Conservation (phyloP, 2,329 filamentous ascomycete genomes). For the Macroventuria anomochaeta region DNA sequence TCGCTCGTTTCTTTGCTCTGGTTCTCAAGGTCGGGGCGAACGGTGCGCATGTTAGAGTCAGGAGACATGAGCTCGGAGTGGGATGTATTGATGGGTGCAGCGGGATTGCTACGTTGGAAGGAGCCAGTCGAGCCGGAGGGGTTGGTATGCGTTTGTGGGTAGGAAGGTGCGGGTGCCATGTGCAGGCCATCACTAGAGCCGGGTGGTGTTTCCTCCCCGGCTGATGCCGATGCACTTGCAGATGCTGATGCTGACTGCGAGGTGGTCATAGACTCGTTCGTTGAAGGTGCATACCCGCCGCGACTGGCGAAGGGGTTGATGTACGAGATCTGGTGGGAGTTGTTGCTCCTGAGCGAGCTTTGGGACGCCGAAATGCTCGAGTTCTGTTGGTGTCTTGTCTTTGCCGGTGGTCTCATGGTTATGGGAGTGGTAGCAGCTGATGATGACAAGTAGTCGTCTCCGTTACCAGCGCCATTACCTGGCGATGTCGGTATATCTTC, state of each 20-base stretch:
- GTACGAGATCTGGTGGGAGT: slow-evolving; percentile 32
- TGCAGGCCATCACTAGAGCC: slow-evolving; percentile 47
- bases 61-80: slow-evolving; percentile 25
- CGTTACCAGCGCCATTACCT: slow-evolving; percentile 27
- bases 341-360: slow-evolving; percentile 41
- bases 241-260: slow-evolving; percentile 40
- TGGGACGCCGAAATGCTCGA: slow-evolving; percentile 43
- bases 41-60: slow-evolving; percentile 33
- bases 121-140: slow-evolving; percentile 32
- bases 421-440: slow-evolving; percentile 45
- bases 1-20: slow-evolving; percentile 44
- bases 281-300: slow-evolving; percentile 31
- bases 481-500: slow-evolving; percentile 36
- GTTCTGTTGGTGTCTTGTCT: slow-evolving; percentile 40
- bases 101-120: slow-evolving; percentile 22
- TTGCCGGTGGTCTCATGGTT: slow-evolving; percentile 41
- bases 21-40: slow-evolving; percentile 31
- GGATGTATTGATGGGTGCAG: slow-evolving; percentile 33
- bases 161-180: slow-evolving; percentile 41
- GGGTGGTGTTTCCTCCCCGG: slow-evolving; percentile 46
- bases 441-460: slow-evolving; percentile 38
- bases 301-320: slow-evolving; percentile 35
- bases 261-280: slow-evolving; percentile 34
- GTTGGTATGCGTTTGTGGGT: slow-evolving; percentile 37
- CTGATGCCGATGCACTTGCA: slow-evolving; percentile 41